phyloP scores from a whole-genome alignment of 2,329 filamentous ascomycete species.

The Cercospora zeae-maydis region DNA sequence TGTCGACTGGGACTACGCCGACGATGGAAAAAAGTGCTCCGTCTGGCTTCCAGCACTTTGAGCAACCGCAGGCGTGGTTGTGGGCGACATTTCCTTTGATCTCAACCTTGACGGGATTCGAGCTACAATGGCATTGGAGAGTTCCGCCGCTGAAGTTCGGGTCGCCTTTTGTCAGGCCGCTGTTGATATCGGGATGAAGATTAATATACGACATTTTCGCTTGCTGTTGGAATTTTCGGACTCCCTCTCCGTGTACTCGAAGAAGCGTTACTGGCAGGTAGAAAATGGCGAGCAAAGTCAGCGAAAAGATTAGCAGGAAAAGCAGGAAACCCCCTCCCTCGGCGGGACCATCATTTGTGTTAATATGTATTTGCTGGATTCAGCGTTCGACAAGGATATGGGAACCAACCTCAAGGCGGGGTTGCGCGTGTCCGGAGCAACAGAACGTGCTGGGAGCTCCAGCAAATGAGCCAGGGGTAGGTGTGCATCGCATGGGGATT shows the following conservation, averaged over 20 bases:
- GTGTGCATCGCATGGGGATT: conserved; percentile 1
- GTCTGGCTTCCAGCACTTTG: conserved; percentile 67
- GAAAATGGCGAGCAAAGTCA: background rate
- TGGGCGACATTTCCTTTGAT: conserved; percentile 59
- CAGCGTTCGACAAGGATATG: conserved; percentile 3
- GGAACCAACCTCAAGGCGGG: background rate
- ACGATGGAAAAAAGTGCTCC: conserved; percentile 63
- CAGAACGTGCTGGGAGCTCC: background rate
- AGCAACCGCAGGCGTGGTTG: conserved; percentile 70
- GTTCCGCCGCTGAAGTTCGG: conserved; percentile 57
- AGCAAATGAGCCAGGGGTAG: background rate
- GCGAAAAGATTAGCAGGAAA: background rate
- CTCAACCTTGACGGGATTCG: conserved; percentile 55
- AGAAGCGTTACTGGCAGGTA: background rate
- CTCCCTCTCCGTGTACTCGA: background rate
- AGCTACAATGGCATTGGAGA: conserved; percentile 58
- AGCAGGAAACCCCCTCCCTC: background rate
- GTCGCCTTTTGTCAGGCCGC: conserved; percentile 56
- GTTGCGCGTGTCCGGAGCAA: background rate
- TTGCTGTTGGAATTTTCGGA: background rate
- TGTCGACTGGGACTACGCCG: conserved; percentile 56
- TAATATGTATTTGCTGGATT: background rate
- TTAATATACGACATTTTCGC: conserved; percentile 15
- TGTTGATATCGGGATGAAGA: conserved; percentile 61
- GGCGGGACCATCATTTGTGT: background rate